Evolutionary conservation across 1,284 basidiomycete genomes (phyloP), one percentile per base, ranked within the genome.

Genomic region (Sporisorium graminicola): DNA sequence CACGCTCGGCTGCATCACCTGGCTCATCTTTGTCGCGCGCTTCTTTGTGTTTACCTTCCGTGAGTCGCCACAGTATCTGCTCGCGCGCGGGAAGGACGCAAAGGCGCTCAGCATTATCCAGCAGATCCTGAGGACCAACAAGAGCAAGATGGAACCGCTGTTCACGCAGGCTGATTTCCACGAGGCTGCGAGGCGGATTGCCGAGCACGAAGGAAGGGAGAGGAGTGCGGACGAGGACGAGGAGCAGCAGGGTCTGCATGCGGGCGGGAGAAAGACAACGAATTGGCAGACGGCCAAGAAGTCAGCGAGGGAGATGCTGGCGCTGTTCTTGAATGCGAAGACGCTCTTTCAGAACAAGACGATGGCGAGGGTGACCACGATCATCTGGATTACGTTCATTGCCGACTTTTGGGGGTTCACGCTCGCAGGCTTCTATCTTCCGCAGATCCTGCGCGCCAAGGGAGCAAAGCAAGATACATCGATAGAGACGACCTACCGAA

Each of bases 341-440:
- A 83, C 83, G 5, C 64, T 87, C n/a, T 87, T 87, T 69, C 43
- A 52, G 22, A 85, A 85, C 63, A 73, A 75, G 40, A 75, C 83
- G 0, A 82, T 85, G 77, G 73, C 82, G 4, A 77, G 86, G 57
- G 82, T 86, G 42, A 86, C 86, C n/a, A 65, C 77, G 12, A 72
- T 87, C 13, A 67, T 87, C 22, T 77, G 77, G 75, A 53, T 81
- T 37, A 75, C 66, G 3, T 82, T 75, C 60, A 78, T 82, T 20
- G 77, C 73, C 59, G 81, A 83, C 40, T 86, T 85, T 65, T 86
- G 81, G 74, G 82, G 85, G 7, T 87, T 87, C 75, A 85, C 82
- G 16, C 79, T 87, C 14, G 86, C 86, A 0, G 87, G 87, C 1
- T 82, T 80, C 57, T 87, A 85, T 71, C 65, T 87, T 18, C 87